Evolutionary conservation across 2,329 filamentous ascomycete genomes (phyloP).

Genomic region (Metarhizium anisopliae): DNA sequence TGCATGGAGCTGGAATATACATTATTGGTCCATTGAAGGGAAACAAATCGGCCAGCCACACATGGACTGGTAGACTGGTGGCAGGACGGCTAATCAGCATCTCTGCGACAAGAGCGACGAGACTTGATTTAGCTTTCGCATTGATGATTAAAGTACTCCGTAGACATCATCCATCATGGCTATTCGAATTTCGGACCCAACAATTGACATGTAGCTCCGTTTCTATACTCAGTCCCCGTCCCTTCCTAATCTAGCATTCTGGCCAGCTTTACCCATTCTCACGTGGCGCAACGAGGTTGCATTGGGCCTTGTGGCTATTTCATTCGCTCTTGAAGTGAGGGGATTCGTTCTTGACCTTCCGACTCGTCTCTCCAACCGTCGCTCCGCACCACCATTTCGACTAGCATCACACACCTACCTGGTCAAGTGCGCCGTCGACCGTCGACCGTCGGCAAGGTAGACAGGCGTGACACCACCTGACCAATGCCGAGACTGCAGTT

Average conservation of each 20-base stretch:
- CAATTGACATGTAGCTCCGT: no score
- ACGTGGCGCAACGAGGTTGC: conserved; percentile 1
- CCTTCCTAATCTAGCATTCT: background rate
- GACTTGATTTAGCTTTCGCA: no score
- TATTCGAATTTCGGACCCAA: no score
- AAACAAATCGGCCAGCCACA: background rate
- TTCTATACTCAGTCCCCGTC: no score
- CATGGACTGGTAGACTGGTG: background rate
- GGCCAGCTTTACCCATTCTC: background rate
- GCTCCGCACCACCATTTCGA: conserved; percentile 1
- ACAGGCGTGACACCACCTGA: conserved; percentile 5
- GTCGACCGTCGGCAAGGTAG: background rate
- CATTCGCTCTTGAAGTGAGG: background rate
- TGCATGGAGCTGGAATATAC: no score
- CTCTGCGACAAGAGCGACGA: background rate
- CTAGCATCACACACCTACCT: background rate
- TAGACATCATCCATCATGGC: no score
- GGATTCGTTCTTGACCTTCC: background rate
- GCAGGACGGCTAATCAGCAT: background rate
- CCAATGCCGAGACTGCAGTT: conserved; percentile 1
- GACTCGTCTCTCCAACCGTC: background rate
- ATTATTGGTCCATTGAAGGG: background rate
- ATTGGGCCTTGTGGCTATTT: background rate
- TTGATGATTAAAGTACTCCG: no score
- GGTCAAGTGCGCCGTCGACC: background rate